Evolutionary conservation across 352 stramenopile genomes (phyloP).

Genomic region (Phytophthora europaea): DNA sequence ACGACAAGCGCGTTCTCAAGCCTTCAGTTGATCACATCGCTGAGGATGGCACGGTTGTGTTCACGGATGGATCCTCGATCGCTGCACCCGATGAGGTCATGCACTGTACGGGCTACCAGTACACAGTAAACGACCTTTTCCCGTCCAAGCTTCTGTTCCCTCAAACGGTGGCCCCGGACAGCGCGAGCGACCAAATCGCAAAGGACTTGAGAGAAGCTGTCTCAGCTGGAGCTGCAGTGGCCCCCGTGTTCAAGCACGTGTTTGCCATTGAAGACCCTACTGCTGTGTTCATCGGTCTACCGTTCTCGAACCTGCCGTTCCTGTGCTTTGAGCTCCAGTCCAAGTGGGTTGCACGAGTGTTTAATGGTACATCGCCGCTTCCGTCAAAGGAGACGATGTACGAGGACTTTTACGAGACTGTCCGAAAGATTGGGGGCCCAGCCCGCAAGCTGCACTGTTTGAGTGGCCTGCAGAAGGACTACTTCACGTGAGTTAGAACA

Average conservation of each 20-base stretch:
- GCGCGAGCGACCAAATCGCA: conserved; percentile 25
- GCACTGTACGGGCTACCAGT: conserved; percentile 76
- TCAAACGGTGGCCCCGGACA: conserved; percentile 11
- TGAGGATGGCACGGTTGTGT: conserved; percentile 52
- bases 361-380: conserved; percentile 42
- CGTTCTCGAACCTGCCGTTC: conserved; percentile 78
- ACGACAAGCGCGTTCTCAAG: conserved; percentile 59
- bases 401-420: conserved; percentile 50
- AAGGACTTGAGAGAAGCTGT: conserved; percentile 41
- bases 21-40: conserved; percentile 53
- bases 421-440: conserved; percentile 46
- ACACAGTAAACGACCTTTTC: conserved; percentile 62
- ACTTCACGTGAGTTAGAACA: conserved; percentile 47
- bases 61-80: conserved; percentile 58
- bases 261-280: conserved; percentile 76
- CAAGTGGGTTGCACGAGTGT: conserved; percentile 68
- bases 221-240: conserved; percentile 42
- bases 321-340: conserved; percentile 76
- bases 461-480: conserved; percentile 44
- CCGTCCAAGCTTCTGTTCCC: conserved; percentile 56
- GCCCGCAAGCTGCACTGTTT: conserved; percentile 72
- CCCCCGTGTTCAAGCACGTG: conserved; percentile 73
- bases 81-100: conserved; percentile 68
- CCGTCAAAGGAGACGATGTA: conserved; percentile 73
- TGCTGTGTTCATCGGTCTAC: conserved; percentile 71